Evolutionary conservation across 495 filamentous ascomycete genomes (phyloP).

Genomic region (Penicillium mononematosum): DNA sequence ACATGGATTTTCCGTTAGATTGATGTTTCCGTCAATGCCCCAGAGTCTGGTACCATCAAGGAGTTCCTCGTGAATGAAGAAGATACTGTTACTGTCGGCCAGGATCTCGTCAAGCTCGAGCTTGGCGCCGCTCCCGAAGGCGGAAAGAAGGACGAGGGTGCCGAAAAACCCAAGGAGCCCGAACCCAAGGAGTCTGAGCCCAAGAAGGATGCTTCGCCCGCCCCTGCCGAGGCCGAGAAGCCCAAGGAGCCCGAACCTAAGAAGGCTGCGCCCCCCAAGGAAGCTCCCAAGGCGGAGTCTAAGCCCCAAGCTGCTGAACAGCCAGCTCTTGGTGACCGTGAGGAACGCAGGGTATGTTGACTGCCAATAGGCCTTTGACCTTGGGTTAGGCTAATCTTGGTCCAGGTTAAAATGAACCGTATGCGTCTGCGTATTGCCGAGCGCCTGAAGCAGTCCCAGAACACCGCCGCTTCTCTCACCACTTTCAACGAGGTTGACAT

Average conservation of each 20-base stretch:
- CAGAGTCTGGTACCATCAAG: conserved; percentile 85
- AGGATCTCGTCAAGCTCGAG: conserved; percentile 84
- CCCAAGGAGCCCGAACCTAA: conserved; percentile 45
- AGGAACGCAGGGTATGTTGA: conserved; percentile 78
- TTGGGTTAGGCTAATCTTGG: neutral
- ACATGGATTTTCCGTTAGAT: conserved; percentile 56
- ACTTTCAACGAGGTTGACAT: conserved; percentile 99
- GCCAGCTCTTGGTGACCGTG: conserved; percentile 65
- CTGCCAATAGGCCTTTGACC: neutral
- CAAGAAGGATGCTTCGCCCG: conserved; percentile 35
- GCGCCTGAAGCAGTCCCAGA: conserved; percentile 98
- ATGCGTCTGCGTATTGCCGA: conserved; percentile 97
- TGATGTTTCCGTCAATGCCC: conserved; percentile 92
- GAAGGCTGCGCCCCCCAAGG: conserved; percentile 38
- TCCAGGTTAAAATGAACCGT: conserved; percentile 97
- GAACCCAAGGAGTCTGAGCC: conserved; percentile 47
- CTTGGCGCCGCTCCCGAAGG: conserved; percentile 65
- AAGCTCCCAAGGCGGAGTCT: conserved; percentile 34
- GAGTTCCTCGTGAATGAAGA: conserved; percentile 92
- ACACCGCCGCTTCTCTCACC: conserved; percentile 93
- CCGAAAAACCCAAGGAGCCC: conserved; percentile 42
- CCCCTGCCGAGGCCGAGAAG: conserved; percentile 37
- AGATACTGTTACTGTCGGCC: conserved; percentile 92
- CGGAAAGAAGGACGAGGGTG: conserved; percentile 47
- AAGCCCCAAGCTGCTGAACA: conserved; percentile 29